Base-by-base conservation (phyloP, 345 rosid species). In the Eucalyptus sp. region DNA sequence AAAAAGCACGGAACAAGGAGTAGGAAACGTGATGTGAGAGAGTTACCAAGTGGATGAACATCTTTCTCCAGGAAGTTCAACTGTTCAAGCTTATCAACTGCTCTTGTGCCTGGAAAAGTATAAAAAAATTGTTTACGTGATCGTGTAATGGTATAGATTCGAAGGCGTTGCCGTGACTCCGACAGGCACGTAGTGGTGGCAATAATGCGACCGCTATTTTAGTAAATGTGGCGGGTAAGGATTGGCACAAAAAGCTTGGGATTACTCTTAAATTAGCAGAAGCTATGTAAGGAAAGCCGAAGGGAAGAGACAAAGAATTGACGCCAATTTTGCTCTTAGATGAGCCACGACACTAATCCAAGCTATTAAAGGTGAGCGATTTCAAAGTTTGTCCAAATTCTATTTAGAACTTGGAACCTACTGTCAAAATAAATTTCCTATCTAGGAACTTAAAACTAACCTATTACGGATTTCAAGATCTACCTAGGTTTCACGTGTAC, bases 401-500 rank as follows among this genome's bases (percentile, higher is more conserved):
- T 52, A 20, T 52, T 1, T 1, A 7, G 3, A 51, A 51, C 7
- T 18, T 7, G 1, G 0, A 51, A 51, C 25, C 5, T 52, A 52
- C 1, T 20, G 2, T 20, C 10, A 7, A 2, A 7, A 7, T 4
- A 8, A 52, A 4, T 52, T 52, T 8, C 4, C 4, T 8, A 20
- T 0, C 4, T 0, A 3, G 5, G 5, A 52, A 52, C 58, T 20
- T 20, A 52, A 52, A 52, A 7, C 58, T 20, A 52, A 4, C 10
- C 0, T 52, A 52, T 52, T 10, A 20, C 0, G 2, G 2, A 10
- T 20, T 52, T 52, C 58, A 1, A 52, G 10, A 52, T 52, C 10
- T 20, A 52, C 10, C 58, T 52, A 20, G 2, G 1, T 52, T 52
- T 6, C 50, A 13, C 1, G 2, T 3, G 24, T 20, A 52, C 25